These are phyloP conservation scores for Lathyrus oleraceus DNA, from an alignment of 306 rosid genomes.

Conservation along the genomic window DNA sequence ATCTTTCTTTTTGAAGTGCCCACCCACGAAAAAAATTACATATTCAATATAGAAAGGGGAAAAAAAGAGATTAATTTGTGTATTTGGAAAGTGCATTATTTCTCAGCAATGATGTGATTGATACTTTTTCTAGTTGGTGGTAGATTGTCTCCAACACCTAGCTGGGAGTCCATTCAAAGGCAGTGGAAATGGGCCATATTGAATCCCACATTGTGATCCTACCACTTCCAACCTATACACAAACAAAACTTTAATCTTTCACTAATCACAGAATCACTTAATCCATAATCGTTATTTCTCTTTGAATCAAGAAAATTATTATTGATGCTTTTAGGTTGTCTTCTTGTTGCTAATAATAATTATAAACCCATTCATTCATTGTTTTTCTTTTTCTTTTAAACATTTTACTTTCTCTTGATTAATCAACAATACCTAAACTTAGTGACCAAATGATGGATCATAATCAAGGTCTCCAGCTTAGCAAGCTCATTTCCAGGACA, in stretches of 20 bases:
- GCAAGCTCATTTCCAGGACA: slow-evolving; percentile 98
- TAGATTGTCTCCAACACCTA: slow-evolving; percentile 70
- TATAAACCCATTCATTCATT: not conserved
- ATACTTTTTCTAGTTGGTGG: slow-evolving; percentile 37
- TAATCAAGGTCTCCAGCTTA: slow-evolving; percentile 76
- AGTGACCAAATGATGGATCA: slow-evolving; percentile 86
- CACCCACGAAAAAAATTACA: slow-evolving; percentile 27
- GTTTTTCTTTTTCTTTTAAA: not conserved
- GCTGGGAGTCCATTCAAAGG: slow-evolving; percentile 79
- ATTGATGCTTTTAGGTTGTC: slow-evolving; percentile 2
- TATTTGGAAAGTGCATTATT: slow-evolving; percentile 27
- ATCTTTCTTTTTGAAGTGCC: slow-evolving; percentile 30
- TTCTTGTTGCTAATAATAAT: not conserved
- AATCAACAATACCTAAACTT: slow-evolving; percentile 63
- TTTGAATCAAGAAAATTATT: no score
- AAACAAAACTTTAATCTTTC: slow-evolving; percentile 15
- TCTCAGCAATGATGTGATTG: slow-evolving; percentile 24
- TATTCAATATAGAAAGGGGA: not conserved
- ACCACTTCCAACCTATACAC: slow-evolving; percentile 76
- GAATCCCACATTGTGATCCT: slow-evolving; percentile 67
- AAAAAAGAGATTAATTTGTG: slow-evolving; percentile 5
- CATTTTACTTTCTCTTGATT: not conserved
- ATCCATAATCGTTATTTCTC: not conserved
- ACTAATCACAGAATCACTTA: slow-evolving; percentile 4
- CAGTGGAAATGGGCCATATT: slow-evolving; percentile 84